Evolutionary conservation across 129 eudicot species (phyloP).

Genomic region (Logfia minima): DNA sequence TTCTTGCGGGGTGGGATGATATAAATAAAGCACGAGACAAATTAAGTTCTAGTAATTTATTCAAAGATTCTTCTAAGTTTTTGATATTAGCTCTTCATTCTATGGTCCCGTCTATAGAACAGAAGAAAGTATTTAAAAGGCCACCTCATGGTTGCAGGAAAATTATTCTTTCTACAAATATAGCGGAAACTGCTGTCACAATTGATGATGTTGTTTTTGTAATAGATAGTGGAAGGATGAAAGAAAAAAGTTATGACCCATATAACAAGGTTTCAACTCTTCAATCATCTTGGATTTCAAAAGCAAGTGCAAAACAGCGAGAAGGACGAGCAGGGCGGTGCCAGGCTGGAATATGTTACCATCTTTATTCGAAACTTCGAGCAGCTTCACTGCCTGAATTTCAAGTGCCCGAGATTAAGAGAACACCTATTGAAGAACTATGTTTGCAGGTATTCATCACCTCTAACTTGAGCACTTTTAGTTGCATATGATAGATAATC

Average conservation of each 20-base stretch:
- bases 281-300: slow-evolving; percentile 87
- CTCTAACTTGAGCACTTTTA: background rate
- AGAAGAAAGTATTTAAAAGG: slow-evolving; percentile 71
- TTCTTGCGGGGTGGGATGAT: slow-evolving; percentile 98
- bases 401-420: slow-evolving; percentile 90
- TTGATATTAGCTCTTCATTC: slow-evolving; percentile 76
- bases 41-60: slow-evolving; percentile 49
- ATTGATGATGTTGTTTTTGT: slow-evolving; percentile 98
- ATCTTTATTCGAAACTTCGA: slow-evolving; percentile 78
- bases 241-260: slow-evolving; percentile 93
- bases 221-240: slow-evolving; percentile 89
- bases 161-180: slow-evolving; percentile 88
- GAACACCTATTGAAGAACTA: slow-evolving; percentile 92
- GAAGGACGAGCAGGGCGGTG: slow-evolving; percentile 99
- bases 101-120: slow-evolving; percentile 80
- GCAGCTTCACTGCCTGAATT: slow-evolving; percentile 83
- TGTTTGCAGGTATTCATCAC: slow-evolving; percentile 73
- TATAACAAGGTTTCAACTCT: slow-evolving; percentile 89
- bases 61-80: slow-evolving; percentile 64
- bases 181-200: slow-evolving; percentile 94
- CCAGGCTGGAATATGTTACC: slow-evolving; percentile 91
- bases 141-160: slow-evolving; percentile 87
- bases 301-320: slow-evolving; percentile 95
- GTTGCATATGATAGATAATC: slow-evolving; percentile 14
- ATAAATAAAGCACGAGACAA: slow-evolving; percentile 77